Base-by-base conservation (phyloP, 257 asterid species). In the Solanum piurae region DNA sequence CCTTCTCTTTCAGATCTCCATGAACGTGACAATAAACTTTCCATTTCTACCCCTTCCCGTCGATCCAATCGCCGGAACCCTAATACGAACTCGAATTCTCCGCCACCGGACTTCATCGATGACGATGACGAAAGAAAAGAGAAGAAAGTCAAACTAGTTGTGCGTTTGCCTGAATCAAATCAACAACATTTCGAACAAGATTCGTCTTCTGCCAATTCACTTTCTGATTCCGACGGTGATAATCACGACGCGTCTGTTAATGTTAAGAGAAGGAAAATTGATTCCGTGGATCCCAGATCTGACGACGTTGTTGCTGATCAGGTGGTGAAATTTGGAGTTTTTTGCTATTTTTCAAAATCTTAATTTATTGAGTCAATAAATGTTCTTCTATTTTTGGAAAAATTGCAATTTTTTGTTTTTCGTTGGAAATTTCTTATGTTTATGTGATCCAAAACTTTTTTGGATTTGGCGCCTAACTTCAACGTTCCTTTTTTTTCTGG, bases 61-160 rank as follows among this genome's bases (percentile, higher is more conserved):
- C 94, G 98, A 94, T 93, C 98, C 87, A 77, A 92, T 46, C 91
- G 94, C 4, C 94, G 94, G 90, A 94, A 91, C 94, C 94, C 93
- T 91, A 91, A 9, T 62, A 14, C 71, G 31, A 62, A 62, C 33
- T 62, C 71, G 71, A 62, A 82, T 88, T 91, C 88, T 71, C 91
- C 83, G 88, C 88, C 79, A 52, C 83, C 89, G n/a, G 92, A 91
- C 34, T 88, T 85, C 66, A 58, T 58, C 87, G 99, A 96, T 66
- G 95, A 92, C 27, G 98, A 95, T 20, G 98, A 97, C 90, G 99
- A 97, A 87, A 89, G 98, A 87, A 93, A 90, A 90, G 94, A 95
- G 95, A 96, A 95, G 93, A 95, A 96, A 91, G 98, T 96, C 89
- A 96, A 96, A 91, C 94, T 96, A 87, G 98, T 96, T 9, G 98